Evolutionary conservation across 495 filamentous ascomycete genomes (phyloP).

Genomic region (Penicillium cinerascens): DNA sequence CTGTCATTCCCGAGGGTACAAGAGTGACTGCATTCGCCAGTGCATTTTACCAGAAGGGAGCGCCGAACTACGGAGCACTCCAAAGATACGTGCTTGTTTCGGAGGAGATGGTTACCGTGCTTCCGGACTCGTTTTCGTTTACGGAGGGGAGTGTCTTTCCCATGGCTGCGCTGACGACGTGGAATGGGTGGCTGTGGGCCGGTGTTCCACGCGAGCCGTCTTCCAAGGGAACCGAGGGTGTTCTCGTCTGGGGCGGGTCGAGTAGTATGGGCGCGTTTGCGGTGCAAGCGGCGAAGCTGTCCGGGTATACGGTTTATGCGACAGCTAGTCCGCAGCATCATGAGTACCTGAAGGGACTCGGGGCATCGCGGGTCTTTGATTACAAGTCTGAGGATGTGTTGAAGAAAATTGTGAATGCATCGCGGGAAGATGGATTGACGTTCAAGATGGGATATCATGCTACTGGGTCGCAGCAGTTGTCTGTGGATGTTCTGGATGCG

Average conservation of each 20-base stretch:
- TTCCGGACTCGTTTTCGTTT: constrained; percentile 11
- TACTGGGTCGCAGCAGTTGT: constrained; percentile 12
- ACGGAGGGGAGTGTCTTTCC: constrained; percentile 13
- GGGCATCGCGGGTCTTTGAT: constrained; percentile 12
- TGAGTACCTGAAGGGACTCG: constrained; percentile 11
- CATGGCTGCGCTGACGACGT: constrained; percentile 6
- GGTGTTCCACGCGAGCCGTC: background rate
- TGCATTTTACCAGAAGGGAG: constrained; percentile 19
- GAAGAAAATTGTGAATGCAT: constrained; percentile 3
- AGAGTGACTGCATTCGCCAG: constrained; percentile 26
- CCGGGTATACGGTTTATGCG: constrained; percentile 15
- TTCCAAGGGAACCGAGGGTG: constrained; percentile 15
- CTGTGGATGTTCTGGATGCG: constrained; percentile 6
- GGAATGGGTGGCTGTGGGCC: constrained; percentile 14
- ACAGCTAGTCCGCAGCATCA: constrained; percentile 15
- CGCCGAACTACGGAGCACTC: constrained; percentile 38
- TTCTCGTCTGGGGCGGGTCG: constrained; percentile 43
- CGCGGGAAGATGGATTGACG: constrained; percentile 4
- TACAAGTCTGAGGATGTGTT: constrained; percentile 9
- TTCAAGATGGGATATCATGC: constrained; percentile 7
- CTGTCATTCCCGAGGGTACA: constrained; percentile 29
- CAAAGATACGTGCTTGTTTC: constrained; percentile 29
- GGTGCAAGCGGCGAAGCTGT: constrained; percentile 33
- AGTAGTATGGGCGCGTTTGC: constrained; percentile 26
- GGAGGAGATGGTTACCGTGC: constrained; percentile 8